A percentile compares a stretch with the other conserved stretches of the same genome.
phyloP scores from a whole-genome alignment of 768 basidiomycete genomes.

The Russula dissimulans region DNA sequence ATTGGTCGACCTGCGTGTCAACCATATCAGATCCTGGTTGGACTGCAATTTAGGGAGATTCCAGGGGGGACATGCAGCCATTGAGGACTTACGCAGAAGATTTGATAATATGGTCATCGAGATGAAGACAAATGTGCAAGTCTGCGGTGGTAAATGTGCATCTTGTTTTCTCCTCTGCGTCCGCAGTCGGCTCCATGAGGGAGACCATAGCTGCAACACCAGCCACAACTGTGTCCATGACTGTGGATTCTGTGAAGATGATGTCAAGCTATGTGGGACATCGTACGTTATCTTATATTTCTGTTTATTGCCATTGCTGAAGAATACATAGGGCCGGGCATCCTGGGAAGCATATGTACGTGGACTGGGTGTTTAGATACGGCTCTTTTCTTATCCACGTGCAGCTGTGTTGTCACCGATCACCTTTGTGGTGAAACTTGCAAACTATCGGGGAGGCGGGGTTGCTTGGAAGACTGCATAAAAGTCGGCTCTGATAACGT shows the following conservation, averaged over 20 bases:
- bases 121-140: conserved; percentile 36
- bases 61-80: conserved; percentile 33
- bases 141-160: conserved; percentile 41
- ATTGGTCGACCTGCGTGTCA: conserved; percentile 35
- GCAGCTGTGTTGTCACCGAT: conserved; percentile 40
- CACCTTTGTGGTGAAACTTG: conserved; percentile 51
- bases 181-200: conserved; percentile 37
- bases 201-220: conserved; percentile 42
- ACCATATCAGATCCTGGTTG: conserved; percentile 46
- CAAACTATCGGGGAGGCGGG: conserved; percentile 34
- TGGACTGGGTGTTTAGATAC: neutral
- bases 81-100: conserved; percentile 37
- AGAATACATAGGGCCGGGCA: conserved; percentile 41
- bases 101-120: conserved; percentile 39
- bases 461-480: conserved; percentile 46
- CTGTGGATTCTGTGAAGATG: conserved; percentile 37
- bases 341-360: conserved; percentile 46
- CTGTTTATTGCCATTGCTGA: neutral
- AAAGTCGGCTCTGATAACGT: conserved; percentile 30
- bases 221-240: conserved; percentile 36
- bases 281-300: conserved; percentile 29
- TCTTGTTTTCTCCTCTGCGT: conserved; percentile 44
- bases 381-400: neutral
- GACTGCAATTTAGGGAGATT: conserved; percentile 40
- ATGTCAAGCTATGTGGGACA: conserved; percentile 33